Evolutionary conservation across 2,329 filamentous ascomycete species (phyloP).

Genomic region (Microsporum ferrugineum): DNA sequence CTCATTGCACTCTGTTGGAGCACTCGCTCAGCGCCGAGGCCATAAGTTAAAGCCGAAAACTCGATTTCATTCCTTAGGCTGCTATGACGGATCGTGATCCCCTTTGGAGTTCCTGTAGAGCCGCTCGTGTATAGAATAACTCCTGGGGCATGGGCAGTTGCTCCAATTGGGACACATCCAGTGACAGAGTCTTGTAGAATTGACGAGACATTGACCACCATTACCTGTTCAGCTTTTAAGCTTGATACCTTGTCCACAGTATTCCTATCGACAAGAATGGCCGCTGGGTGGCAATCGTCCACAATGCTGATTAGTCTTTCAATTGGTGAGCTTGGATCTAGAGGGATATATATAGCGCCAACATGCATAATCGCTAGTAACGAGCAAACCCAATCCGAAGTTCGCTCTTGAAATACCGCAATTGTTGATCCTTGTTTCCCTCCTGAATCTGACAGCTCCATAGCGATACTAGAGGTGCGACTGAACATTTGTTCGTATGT

Average conservation of each 20-base stretch:
- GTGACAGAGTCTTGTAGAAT: too few species aligned
- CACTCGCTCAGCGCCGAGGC: too few species aligned
- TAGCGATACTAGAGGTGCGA: conserved; percentile 27
- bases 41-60: too few species aligned
- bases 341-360: conserved; percentile 26
- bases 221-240: too few species aligned
- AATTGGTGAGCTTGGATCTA: conserved; percentile 25
- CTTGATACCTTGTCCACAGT: too few species aligned
- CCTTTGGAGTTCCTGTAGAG: conserved; percentile 30
- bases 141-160: conserved; percentile 1
- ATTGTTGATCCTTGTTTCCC: conserved; percentile 21
- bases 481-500: conserved; percentile 29
- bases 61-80: conserved; percentile 14
- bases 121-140: conserved; percentile 27
- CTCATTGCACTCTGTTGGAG: too few species aligned
- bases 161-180: background rate
- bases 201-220: too few species aligned
- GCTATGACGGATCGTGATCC: conserved; percentile 24
- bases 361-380: conserved; percentile 28
- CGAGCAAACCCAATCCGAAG: conserved; percentile 23
- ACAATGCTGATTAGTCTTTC: background rate
- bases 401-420: conserved; percentile 32
- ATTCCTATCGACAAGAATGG: conserved; percentile 5
- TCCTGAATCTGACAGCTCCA: conserved; percentile 16
- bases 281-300: conserved; percentile 9